Evolutionary conservation across 495 filamentous ascomycete genomes (phyloP).

Genomic region (Viridothelium virens): DNA sequence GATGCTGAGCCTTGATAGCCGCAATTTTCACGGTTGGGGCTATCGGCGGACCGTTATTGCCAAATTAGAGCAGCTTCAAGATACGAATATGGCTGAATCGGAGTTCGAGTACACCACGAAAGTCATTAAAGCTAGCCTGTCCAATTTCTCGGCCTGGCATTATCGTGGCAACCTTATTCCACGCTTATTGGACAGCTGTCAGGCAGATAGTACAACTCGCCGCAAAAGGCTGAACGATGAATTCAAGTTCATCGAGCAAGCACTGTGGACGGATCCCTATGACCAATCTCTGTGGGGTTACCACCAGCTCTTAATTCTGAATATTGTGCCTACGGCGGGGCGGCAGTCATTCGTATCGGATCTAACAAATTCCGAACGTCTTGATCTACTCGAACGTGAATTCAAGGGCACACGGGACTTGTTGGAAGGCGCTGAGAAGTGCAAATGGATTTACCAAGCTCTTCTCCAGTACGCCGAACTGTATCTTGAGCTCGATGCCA

Average conservation of each 20-base stretch:
- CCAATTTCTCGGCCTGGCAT: slow-evolving; percentile 98
- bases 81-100: slow-evolving; percentile 54
- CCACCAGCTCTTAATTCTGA: slow-evolving; percentile 71
- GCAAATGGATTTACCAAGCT: slow-evolving; percentile 38
- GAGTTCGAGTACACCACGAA: slow-evolving; percentile 86
- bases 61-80: slow-evolving; percentile 50
- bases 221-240: slow-evolving; percentile 62
- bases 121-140: slow-evolving; percentile 75
- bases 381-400: slow-evolving; percentile 30
- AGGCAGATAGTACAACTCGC: slow-evolving; percentile 54
- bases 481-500: slow-evolving; percentile 28
- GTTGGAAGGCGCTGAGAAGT: slow-evolving; percentile 53
- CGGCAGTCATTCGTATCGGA: slow-evolving; percentile 54
- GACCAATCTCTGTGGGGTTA: slow-evolving; percentile 97
- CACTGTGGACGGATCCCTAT: slow-evolving; percentile 75
- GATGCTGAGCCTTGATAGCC: slow-evolving; percentile 76
- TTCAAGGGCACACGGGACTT: slow-evolving; percentile 48
- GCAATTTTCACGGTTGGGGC: slow-evolving; percentile 97
- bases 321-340: slow-evolving; percentile 35
- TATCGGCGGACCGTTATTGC: slow-evolving; percentile 72
- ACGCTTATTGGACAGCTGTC: slow-evolving; percentile 59
- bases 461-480: slow-evolving; percentile 24
- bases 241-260: slow-evolving; percentile 62
- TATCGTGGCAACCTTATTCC: slow-evolving; percentile 76
- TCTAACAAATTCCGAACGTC: slow-evolving; percentile 35